Base-by-base conservation (phyloP, 164 flowering plant species). In the Stephania yunnanensis region DNA sequence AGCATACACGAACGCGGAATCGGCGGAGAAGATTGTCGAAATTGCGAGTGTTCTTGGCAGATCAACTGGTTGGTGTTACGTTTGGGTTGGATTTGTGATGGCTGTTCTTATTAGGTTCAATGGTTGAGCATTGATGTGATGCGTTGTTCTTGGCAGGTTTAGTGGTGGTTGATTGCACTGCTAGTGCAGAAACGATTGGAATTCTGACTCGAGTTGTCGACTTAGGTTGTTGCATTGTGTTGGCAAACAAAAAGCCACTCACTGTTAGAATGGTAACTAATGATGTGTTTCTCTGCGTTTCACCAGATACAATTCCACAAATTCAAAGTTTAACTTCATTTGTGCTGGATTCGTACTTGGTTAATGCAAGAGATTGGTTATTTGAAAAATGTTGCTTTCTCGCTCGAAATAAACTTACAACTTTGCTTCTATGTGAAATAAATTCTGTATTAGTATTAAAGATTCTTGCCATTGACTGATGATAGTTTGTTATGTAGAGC, bases 201-300 rank as follows among this genome's bases (percentile, higher is more conserved):
- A 44, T 88, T 46, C 83, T 94, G 65, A 87, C 68, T 8, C 82
- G 61, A 72, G 90, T 68, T 71, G 84, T 86, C 74, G 92, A 86
- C 71, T 74, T 89, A 73, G 97, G 91, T 46, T 88, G 98, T 71
- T 90, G 93, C 70, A 70, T 87, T 80, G 97, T 92, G 74, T 76
- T 95, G 80, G 97, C 97, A 74, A 95, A 95, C 74, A 92, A 95
- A 82, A 95, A 88, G 84, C 95, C 97, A 76, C 88, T 95, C 73
- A 89, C 95, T 73, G 55, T 10, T 74, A 71, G 83, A 55, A 67
- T 90, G 85, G 98, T 94, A 86, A 82, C 15, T 69, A 74, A n/a
- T 22, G 25, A 25, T 25, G 25, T 25, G 25, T 25, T 69, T 50
- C 76, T 55, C 20, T 46, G 15, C 36, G 45, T 45, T 53, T 75